Evolutionary conservation across 306 rosid genomes (phyloP).

Genomic region (Alnus glutinosa): DNA sequence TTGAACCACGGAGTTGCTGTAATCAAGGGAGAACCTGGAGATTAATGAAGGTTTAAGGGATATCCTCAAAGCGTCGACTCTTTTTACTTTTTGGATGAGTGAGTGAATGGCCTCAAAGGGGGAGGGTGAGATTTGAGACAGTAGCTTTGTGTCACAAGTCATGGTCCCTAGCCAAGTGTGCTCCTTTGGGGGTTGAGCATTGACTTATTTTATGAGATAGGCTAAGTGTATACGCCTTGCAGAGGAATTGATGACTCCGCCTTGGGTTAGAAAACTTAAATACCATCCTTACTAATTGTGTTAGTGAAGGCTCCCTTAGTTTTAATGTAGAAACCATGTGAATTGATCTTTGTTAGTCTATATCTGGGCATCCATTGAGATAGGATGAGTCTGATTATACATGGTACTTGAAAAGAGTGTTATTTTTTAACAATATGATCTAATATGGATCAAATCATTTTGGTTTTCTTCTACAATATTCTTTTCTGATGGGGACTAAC

Average conservation of each 20-base stretch:
- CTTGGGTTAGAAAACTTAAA: neutral
- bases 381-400: neutral
- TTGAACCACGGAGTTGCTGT: no score
- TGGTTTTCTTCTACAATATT: neutral
- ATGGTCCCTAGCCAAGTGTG: neutral
- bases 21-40: no score
- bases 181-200: neutral
- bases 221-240: neutral
- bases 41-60: no score
- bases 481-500: neutral
- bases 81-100: no score
- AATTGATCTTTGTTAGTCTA: neutral
- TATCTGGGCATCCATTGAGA: neutral
- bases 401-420: no score
- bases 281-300: neutral
- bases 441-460: neutral
- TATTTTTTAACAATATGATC: neutral
- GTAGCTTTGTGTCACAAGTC: neutral
- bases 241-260: neutral
- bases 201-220: neutral
- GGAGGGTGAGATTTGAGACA: neutral
- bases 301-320: neutral
- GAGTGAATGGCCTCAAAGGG: neutral
- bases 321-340: neutral
- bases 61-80: neutral